Evolutionary conservation across 129 eudicot species (phyloP), one percentile per base, ranked within the genome.

Genomic region (Flaveria ramosissima): DNA sequence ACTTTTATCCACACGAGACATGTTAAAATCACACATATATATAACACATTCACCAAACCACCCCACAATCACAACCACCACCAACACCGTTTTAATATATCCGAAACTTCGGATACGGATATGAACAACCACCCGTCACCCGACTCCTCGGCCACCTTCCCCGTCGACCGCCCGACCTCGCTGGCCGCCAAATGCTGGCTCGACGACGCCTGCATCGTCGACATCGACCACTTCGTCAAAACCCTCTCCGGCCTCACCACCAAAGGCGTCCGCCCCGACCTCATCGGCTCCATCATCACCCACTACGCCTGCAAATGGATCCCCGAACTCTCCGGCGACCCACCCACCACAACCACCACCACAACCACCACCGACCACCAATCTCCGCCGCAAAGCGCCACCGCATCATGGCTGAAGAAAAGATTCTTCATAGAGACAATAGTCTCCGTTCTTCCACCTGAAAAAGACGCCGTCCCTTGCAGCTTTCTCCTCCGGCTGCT

Each of bases 261-360:
- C 70, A 87, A 87, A 20, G 96, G 90, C 10, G 88, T 85, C 21
- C 84, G 87, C 9, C 96, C 96, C 0, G 92, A 89, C 74, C 81
- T 88, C 6, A 77, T 92, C 20, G 93, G 96, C 23, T 88, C 96
- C 74, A 86, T 89, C 74, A 92, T 92, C 67, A 87, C 92, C 47
- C 93, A 89, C 55, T 89, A 89, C 68, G 96, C 97, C 17, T 77
- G 92, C 30, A 89, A 86, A 55, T 88, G 88, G 88, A 86, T 93
- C 36, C 93, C 97, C 0, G 98, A 91, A 55, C 86, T 88, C 72
- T 75, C 91, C 23, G 70, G 48, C 32, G 85, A 84, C 1, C 48
- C 75, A 17, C 67, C 73, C 2, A 57, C 68, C 23, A 62, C 76
- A 30, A 0, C 26, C 12, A 6, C 26, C 12, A 6, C 74, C 41